Evolutionary conservation across 495 filamentous ascomycete species (phyloP).

Genomic region (Hypoxylon crocopeplum): DNA sequence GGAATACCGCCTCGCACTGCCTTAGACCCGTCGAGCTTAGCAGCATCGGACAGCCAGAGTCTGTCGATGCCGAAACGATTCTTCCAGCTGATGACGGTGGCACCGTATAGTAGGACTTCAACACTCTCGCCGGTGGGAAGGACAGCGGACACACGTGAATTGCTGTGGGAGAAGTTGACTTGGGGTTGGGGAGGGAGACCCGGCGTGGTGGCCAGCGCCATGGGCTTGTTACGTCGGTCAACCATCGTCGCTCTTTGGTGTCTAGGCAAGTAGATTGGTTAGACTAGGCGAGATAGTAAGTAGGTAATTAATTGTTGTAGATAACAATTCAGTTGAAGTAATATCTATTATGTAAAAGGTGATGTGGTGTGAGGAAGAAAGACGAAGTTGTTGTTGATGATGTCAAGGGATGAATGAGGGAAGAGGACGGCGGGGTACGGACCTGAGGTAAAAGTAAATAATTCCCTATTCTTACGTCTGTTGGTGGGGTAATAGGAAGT

Average conservation of each 20-base stretch:
- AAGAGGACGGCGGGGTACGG: not conserved
- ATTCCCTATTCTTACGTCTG: conserved; percentile 20
- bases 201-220: conserved; percentile 73
- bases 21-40: conserved; percentile 65
- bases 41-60: conserved; percentile 84
- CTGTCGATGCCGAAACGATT: conserved; percentile 78
- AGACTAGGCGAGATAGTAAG: not conserved
- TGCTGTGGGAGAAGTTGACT: conserved; percentile 70
- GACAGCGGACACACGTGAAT: conserved; percentile 69
- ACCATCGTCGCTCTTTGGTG: conserved; percentile 61
- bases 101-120: conserved; percentile 85
- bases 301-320: not conserved
- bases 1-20: conserved; percentile 82
- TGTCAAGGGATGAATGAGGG: conserved; percentile 3
- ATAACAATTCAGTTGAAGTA: too few relatives aligned
- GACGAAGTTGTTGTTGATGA: too few relatives aligned
- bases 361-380: not conserved
- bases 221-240: conserved; percentile 83
- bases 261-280: not conserved
- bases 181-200: conserved; percentile 68
- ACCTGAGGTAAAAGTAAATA: conserved; percentile 25
- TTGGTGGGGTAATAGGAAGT: conserved; percentile 32
- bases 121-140: conserved; percentile 87
- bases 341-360: too few relatives aligned
- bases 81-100: conserved; percentile 94